Base-by-base conservation (phyloP, 1,139 yeast species). In the Wickerhamomyces sp. region DNA sequence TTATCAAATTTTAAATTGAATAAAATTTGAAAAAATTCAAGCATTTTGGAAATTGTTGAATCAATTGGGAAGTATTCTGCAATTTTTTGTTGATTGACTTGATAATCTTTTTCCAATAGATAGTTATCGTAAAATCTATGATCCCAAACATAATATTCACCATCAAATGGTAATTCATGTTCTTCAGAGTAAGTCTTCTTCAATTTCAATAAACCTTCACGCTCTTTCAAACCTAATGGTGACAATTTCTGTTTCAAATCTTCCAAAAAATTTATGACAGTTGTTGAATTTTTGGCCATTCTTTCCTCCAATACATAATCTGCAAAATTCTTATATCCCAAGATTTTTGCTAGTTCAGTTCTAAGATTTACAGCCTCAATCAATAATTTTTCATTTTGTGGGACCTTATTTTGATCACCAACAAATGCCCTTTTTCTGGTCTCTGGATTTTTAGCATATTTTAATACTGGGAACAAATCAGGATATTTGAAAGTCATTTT, bases 401-500 rank as follows among this genome's bases (percentile, higher is more conserved):
- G 73, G 44, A 76, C 79, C 58, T 84, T 81, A 60, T 79, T 76
- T 61, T 82, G 87, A 61, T 81, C 83, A 13, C 84, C 90, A 39
- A 76, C 58, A 56, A 72, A 82, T 1, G 89, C 88, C 23, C 63
- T 59, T 61, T 79, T 81, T 64, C 96, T 76, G 2, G 94, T 84
- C 14, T 74, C 76, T 37, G 80, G 76, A 51, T 68, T 67, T 47
- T 73, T 70, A 39, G 94, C 91, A 61, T 79, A 78, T 61, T 84
- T 83, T 63, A 85, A 66, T n/a, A 83, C 82, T 0, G 95, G 95
- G 53, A 82, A 68, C 44, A 84, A 67, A 59, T 87, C 95, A 6
- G 95, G 93, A 58, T 85, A 84, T 62, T 87, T 85, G 69, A 77
- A 87, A 5, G 94, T 83, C 71, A 88, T 82, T 61, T 82, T 83